Percentiles rank a stretch among this genome's conserved stretches.
Conservation (phyloP, 495 filamentous ascomycete genomes). For the Aspergillus conjunctus region DNA sequence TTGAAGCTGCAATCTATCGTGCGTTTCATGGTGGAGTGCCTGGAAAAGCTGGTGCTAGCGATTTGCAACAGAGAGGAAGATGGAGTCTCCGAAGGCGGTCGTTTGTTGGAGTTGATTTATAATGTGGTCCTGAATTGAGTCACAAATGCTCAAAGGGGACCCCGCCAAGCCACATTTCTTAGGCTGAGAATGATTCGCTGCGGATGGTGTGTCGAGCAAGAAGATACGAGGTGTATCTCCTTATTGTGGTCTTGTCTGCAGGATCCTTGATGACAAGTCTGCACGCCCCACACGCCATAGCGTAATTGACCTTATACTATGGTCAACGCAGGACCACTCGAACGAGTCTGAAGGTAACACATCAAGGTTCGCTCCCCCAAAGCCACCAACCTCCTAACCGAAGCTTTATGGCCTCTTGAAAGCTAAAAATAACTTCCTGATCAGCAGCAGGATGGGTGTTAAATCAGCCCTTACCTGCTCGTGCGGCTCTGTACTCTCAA, state of each 20-base stretch:
- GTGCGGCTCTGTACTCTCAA: too few relatives aligned
- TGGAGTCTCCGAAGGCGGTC: not conserved
- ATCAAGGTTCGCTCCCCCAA: too few relatives aligned
- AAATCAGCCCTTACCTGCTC: too few relatives aligned
- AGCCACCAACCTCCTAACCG: too few relatives aligned
- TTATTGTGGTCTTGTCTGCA: not conserved
- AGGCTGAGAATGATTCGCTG: not conserved
- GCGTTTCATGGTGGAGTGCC: not conserved
- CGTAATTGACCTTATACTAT: not conserved
- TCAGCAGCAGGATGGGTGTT: too few relatives aligned
- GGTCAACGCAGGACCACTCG: too few relatives aligned
- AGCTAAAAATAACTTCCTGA: too few relatives aligned
- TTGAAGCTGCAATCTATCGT: constrained; percentile 8
- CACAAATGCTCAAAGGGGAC: not conserved
- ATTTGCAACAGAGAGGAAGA: not conserved
- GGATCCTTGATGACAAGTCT: not conserved
- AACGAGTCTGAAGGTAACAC: too few relatives aligned
- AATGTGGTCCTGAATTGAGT: not conserved
- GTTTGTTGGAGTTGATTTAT: not conserved
- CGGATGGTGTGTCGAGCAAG: not conserved
- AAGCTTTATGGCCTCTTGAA: too few relatives aligned
- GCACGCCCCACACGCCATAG: not conserved
- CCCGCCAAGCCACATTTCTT: not conserved
- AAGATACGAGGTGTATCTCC: not conserved
- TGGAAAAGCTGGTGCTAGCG: not conserved